Percentiles rank a stretch among this genome's conserved stretches.
Evolutionary conservation across 2,329 filamentous ascomycete genomes (phyloP).

Genomic region (Neophaeococcomyces aloes): DNA sequence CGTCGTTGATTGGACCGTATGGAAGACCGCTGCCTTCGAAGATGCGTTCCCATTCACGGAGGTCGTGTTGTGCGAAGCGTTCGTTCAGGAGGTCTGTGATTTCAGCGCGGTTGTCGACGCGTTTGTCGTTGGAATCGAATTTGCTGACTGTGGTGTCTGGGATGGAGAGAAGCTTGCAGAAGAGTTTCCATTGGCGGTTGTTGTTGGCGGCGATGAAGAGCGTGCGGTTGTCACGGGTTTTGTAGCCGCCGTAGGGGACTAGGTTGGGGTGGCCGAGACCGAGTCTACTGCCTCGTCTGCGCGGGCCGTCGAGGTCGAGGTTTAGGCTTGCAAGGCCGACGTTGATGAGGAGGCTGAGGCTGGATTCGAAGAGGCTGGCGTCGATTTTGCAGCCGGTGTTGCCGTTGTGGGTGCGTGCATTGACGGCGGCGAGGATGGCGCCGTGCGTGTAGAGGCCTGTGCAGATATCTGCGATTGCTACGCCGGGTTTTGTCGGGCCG

Average conservation of each 20-base stretch:
- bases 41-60: conserved; percentile 14
- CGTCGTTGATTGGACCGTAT: conserved; percentile 19
- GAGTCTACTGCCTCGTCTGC: conserved; percentile 16
- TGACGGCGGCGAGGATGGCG: conserved; percentile 18
- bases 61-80: conserved; percentile 14
- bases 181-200: conserved; percentile 19
- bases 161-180: conserved; percentile 12
- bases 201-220: conserved; percentile 20
- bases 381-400: conserved; percentile 14
- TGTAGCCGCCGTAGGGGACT: conserved; percentile 18
- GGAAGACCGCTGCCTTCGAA: conserved; percentile 20
- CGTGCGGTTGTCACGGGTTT: conserved; percentile 15
- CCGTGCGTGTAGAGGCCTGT: conserved; percentile 19
- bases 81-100: conserved; percentile 14
- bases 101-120: conserved; percentile 17
- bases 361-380: conserved; percentile 20
- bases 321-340: conserved; percentile 19
- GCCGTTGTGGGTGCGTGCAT: conserved; percentile 15
- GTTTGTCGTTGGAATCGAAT: conserved; percentile 17
- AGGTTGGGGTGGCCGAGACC: conserved; percentile 18
- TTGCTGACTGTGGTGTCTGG: conserved; percentile 7
- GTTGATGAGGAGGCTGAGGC: conserved; percentile 21
- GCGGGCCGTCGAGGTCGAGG: conserved; percentile 13
- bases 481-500: conserved; percentile 17
- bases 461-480: conserved; percentile 18